Percentiles rank a stretch among this genome's conserved stretches.
Conservation (phyloP, 768 basidiomycete genomes). For the Vararia minispora region DNA sequence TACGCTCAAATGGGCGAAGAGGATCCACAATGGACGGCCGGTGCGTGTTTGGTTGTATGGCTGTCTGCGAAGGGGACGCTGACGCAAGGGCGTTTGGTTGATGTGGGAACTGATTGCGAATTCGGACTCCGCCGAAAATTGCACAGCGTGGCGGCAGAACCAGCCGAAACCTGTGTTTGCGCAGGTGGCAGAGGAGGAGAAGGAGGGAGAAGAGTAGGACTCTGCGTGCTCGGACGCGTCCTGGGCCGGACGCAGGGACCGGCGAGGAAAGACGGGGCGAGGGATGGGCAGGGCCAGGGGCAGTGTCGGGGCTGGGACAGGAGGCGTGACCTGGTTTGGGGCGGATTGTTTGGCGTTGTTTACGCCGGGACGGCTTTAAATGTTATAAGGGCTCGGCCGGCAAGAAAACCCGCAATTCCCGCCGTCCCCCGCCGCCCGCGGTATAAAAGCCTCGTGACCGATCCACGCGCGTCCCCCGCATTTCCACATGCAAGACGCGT, state of each 20-base stretch:
- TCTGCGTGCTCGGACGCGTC: slow-evolving; percentile 4
- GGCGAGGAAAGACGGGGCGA: slow-evolving; percentile 14
- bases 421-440: slow-evolving; percentile 18
- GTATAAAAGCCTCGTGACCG: slow-evolving; percentile 44
- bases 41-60: slow-evolving; percentile 38
- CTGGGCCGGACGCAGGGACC: slow-evolving; percentile 7
- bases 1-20: slow-evolving; percentile 70
- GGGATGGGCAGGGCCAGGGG: slow-evolving; percentile 9
- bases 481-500: slow-evolving; percentile 49
- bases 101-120: slow-evolving; percentile 30
- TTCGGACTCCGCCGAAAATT: slow-evolving; percentile 22
- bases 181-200: slow-evolving; percentile 41
- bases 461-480: slow-evolving; percentile 47
- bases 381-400: no score
- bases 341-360: no score
- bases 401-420: no score
- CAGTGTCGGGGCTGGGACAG: no score
- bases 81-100: slow-evolving; percentile 26
- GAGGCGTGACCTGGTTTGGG: no score
- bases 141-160: slow-evolving; percentile 75
- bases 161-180: slow-evolving; percentile 85
- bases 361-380: no score
- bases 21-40: slow-evolving; percentile 78
- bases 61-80: slow-evolving; percentile 7
- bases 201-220: slow-evolving; percentile 39